These are phyloP conservation scores for bread wheat (Triticum aestivum) DNA, from an alignment of 176 grass and related monocot genomes.

Conservation along the genomic window IWGSC_CS_RefSeq_v2.1 NC_057799.1:58712376-58712875, in stretches of 20 bases:
- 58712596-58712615: neutral
- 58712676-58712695: conserved; percentile 49
- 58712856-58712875: neutral
- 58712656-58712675: neutral
- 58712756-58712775: neutral
- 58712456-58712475: conserved; percentile 41
- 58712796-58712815: conserved; percentile 8
- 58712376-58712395: neutral
- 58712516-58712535: conserved; percentile 52
- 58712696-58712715: neutral
- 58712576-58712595: conserved; percentile 64
- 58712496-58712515: conserved; percentile 81
- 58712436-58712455: conserved; percentile 18
- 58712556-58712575: conserved; percentile 73
- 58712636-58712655: conserved; percentile 27
- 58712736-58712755: conserved; percentile 3
- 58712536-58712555: conserved; percentile 52
- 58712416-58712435: too few relatives aligned
- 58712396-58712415: neutral
- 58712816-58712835: neutral
- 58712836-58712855: neutral
- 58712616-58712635: neutral
- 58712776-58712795: neutral
- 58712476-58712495: conserved; percentile 30
- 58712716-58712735: neutral